Evolutionary conservation across 2,329 filamentous ascomycete species (phyloP).

Genomic region (Stachybotrys chartarum): DNA sequence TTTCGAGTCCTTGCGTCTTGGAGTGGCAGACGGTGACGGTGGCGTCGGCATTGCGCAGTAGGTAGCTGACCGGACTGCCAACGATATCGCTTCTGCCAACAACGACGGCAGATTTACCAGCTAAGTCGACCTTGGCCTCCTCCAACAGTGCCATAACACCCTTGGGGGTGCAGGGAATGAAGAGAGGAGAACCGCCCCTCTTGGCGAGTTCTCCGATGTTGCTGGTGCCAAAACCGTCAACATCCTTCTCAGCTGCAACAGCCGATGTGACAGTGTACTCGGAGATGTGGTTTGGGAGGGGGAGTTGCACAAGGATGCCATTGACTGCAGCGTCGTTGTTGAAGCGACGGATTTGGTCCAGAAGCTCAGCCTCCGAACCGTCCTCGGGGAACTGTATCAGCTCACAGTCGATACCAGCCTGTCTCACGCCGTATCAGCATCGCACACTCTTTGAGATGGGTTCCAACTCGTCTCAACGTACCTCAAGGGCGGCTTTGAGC

Average conservation of each 20-base stretch:
- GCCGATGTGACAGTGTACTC: constrained; percentile 87
- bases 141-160: constrained; percentile 90
- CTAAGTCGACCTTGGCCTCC: constrained; percentile 74
- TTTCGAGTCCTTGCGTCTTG: constrained; percentile 66
- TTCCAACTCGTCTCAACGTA: constrained; percentile 28
- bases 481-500: constrained; percentile 90
- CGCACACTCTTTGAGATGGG: neutral
- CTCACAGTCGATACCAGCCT: constrained; percentile 87
- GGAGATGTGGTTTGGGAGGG: constrained; percentile 80
- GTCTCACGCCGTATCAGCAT: constrained; percentile 3
- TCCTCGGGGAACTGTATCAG: constrained; percentile 76
- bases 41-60: constrained; percentile 90
- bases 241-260: constrained; percentile 90
- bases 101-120: constrained; percentile 90
- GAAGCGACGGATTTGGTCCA: constrained; percentile 71
- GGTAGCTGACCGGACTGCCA: constrained; percentile 90
- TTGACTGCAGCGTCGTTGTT: constrained; percentile 85
- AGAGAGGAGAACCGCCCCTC: constrained; percentile 80
- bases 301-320: constrained; percentile 90
- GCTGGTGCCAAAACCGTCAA: constrained; percentile 87
- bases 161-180: constrained; percentile 93
- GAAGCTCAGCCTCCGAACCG: constrained; percentile 76
- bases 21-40: constrained; percentile 97
- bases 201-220: constrained; percentile 98
- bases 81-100: constrained; percentile 95